Evolutionary conservation across 495 filamentous ascomycete genomes (phyloP).

Genomic region (Penicillium lagena): DNA sequence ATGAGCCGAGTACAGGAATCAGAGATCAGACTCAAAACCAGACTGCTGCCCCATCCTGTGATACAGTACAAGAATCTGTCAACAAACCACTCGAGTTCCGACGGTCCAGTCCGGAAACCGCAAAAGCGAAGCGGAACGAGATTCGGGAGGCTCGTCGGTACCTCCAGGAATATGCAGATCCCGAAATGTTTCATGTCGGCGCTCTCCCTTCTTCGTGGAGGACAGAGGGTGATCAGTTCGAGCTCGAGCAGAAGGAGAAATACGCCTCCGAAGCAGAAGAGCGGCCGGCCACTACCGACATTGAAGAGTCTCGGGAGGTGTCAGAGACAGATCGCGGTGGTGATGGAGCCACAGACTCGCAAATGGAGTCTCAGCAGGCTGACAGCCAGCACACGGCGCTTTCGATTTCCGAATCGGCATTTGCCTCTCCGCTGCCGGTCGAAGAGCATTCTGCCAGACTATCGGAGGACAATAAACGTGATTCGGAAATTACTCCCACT

Average conservation of each 20-base stretch:
- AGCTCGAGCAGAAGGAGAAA: no score
- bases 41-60: no score
- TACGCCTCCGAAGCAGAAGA: neutral
- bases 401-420: conserved; percentile 14
- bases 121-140: conserved; percentile 15
- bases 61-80: neutral
- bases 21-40: conserved; percentile 4
- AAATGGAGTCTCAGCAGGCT: neutral
- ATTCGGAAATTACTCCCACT: neutral
- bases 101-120: neutral
- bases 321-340: no score
- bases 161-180: conserved; percentile 14
- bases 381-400: conserved; percentile 12
- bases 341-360: no score
- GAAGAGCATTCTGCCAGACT: neutral
- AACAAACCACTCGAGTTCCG: neutral
- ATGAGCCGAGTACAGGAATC: neutral
- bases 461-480: neutral
- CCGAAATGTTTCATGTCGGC: conserved; percentile 15
- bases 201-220: conserved; percentile 26
- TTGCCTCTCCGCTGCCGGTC: conserved; percentile 11
- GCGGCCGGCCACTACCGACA: neutral
- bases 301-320: no score
- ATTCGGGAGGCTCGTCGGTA: conserved; percentile 22
- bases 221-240: conserved; percentile 7